A percentile compares a stretch with the other conserved stretches of the same genome.
Evolutionary conservation across 768 basidiomycete species (phyloP).

Genomic region (Pilatotrama ljubarskyi): DNA sequence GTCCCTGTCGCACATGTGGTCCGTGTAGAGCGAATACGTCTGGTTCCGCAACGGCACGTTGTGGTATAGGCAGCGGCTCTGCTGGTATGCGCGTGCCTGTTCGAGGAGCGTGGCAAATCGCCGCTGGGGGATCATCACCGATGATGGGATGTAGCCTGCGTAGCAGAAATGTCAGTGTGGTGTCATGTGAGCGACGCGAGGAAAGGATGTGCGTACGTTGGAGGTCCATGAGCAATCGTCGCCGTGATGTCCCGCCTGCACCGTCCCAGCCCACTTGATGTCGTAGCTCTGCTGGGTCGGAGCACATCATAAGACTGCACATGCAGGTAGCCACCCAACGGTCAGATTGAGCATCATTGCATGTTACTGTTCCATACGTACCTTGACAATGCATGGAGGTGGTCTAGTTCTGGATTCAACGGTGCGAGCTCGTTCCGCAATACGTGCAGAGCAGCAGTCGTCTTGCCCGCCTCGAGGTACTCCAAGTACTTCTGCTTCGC

Average conservation of each 20-base stretch:
- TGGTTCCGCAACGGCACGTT: slow-evolving; percentile 58
- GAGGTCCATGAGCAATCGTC: slow-evolving; percentile 69
- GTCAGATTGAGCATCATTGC: not conserved
- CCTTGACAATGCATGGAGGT: slow-evolving; percentile 89
- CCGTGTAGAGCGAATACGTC: slow-evolving; percentile 80
- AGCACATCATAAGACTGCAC: slow-evolving; percentile 87
- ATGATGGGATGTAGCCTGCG: slow-evolving; percentile 84
- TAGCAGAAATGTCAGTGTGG: not conserved
- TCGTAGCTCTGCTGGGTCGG: slow-evolving; percentile 79
- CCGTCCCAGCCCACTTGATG: slow-evolving; percentile 89
- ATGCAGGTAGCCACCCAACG: not conserved
- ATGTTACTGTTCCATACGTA: slow-evolving; percentile 38
- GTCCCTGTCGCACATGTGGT: slow-evolving; percentile 80
- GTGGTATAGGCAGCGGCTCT: slow-evolving; percentile 83
- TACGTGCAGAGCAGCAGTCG: slow-evolving; percentile 79
- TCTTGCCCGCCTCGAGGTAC: slow-evolving; percentile 77
- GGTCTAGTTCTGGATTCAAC: slow-evolving; percentile 73
- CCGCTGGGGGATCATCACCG: slow-evolving; percentile 89
- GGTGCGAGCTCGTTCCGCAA: slow-evolving; percentile 89
- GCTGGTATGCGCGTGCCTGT: slow-evolving; percentile 83
- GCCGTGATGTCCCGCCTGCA: slow-evolving; percentile 75
- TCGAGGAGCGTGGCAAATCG: slow-evolving; percentile 83
- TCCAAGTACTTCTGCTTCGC: slow-evolving; percentile 97
- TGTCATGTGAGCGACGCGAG: not conserved
- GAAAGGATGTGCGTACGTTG: slow-evolving; percentile 60